Conservation (phyloP, 2,329 filamentous ascomycete genomes). For the Stagonosporopsis vannaccii region DNA sequence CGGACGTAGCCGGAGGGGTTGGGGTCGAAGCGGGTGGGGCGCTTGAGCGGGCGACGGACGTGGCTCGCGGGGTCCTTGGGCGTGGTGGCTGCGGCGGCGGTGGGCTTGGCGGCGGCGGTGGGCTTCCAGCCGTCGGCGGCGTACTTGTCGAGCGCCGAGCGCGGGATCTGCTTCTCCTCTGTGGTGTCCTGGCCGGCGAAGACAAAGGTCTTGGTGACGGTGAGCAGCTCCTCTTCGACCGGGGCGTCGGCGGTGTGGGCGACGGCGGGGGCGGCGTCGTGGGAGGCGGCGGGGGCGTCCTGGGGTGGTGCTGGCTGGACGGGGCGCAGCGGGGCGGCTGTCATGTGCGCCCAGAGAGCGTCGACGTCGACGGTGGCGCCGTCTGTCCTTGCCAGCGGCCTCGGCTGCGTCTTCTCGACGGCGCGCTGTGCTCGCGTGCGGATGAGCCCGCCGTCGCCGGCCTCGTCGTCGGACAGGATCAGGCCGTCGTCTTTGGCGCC, state of each 20-base stretch:
- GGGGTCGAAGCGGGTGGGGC: conserved; percentile 59
- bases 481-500: conserved; percentile 32
- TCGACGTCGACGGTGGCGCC: conserved; percentile 76
- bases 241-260: conserved; percentile 17
- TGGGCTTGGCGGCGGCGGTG: conserved; percentile 14
- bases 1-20: conserved; percentile 58
- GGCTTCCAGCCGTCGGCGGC: conserved; percentile 42
- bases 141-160: conserved; percentile 39
- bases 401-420: conserved; percentile 67
- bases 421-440: conserved; percentile 77
- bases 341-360: conserved; percentile 73
- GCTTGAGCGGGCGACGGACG: conserved; percentile 44
- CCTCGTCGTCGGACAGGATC: conserved; percentile 51
- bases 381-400: conserved; percentile 60
- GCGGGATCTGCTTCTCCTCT: conserved; percentile 72
- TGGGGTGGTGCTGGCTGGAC: conserved; percentile 23
- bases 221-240: conserved; percentile 55
- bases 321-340: conserved; percentile 53
- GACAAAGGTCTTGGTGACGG: conserved; percentile 75
- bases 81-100: conserved; percentile 7
- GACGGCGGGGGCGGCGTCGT: conserved; percentile 19
- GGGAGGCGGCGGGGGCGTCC: not conserved
- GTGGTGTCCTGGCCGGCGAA: conserved; percentile 76
- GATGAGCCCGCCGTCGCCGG: conserved; percentile 66
- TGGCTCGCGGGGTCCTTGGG: conserved; percentile 5